Evolutionary conservation across 371 early-diverging fungal genomes (phyloP).

Genomic region (Mucor indicus): DNA sequence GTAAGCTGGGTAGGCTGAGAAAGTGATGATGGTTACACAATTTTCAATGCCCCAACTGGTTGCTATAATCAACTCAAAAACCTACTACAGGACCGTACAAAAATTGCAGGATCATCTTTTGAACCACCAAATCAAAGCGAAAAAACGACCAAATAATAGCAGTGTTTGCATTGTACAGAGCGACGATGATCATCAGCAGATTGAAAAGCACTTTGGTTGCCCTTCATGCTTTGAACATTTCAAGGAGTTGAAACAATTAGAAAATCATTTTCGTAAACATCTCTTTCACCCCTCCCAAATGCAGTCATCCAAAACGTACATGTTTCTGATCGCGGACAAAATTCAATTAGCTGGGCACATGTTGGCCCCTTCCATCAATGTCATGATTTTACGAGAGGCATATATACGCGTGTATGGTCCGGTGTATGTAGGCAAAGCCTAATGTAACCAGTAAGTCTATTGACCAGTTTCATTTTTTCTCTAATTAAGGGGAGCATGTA

Average conservation of each 20-base stretch:
- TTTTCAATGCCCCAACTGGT: constrained; percentile 10
- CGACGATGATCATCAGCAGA: constrained; percentile 14
- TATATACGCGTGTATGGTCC: no score
- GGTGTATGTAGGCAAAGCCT: no score
- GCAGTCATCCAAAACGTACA: no score
- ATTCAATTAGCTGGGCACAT: no score
- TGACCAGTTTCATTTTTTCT: no score
- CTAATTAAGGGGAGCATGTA: no score
- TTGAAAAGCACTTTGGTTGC: constrained; percentile 16
- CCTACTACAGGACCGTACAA: constrained; percentile 8
- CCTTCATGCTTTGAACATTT: constrained; percentile 14
- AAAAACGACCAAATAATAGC: constrained; percentile 11
- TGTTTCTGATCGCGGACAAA: no score
- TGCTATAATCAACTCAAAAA: constrained; percentile 8
- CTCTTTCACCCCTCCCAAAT: no score
- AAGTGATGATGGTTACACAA: constrained; percentile 9
- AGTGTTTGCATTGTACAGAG: constrained; percentile 12
- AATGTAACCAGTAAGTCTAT: no score
- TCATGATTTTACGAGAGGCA: no score
- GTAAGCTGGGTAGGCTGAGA: constrained; percentile 4
- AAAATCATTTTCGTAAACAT: constrained; percentile 7
- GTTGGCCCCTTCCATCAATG: no score
- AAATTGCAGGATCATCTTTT: constrained; percentile 12
- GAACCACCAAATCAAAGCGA: constrained; percentile 12
- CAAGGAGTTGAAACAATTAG: constrained; percentile 7